A percentile compares a stretch with the other conserved stretches of the same genome.
Conservation (phyloP, 2,329 filamentous ascomycete species). For the Pseudogymnoascus sp. region DNA sequence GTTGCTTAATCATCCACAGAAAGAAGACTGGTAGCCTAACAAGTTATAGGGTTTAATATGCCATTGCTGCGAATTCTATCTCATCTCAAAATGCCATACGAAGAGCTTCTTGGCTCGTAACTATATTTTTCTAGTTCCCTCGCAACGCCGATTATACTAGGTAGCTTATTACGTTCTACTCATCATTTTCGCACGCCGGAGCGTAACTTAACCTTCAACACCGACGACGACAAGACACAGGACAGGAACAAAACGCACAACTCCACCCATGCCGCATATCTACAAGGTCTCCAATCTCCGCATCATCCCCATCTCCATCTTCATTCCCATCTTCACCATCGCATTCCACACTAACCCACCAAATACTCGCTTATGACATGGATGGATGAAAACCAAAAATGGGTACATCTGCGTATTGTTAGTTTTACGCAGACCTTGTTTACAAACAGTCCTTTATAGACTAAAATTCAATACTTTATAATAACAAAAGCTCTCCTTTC, state of each 20-base stretch:
- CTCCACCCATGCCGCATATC: not conserved
- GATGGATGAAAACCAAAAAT: not conserved
- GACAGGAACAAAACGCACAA: not conserved
- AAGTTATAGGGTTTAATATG: not conserved
- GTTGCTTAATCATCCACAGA: not conserved
- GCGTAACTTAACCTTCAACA: not conserved
- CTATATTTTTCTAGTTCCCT: not conserved
- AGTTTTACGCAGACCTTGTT: not conserved
- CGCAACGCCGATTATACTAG: not conserved
- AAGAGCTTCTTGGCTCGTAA: not conserved
- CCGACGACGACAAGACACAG: not conserved
- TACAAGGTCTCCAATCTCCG: not conserved
- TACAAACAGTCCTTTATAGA: not conserved
- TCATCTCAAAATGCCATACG: not conserved
- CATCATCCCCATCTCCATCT: not conserved
- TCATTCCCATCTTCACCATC: not conserved
- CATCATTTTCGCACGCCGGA: not conserved
- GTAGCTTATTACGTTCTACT: not conserved
- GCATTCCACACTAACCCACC: not conserved
- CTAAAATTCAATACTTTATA: not conserved
- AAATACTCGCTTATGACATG: not conserved
- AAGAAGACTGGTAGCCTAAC: not conserved
- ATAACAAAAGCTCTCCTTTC: not conserved
- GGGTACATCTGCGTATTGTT: not conserved
- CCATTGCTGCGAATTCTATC: not conserved